Evolutionary conservation across 192 early-diverging fungal genomes (phyloP).

Genomic region (Podochytrium sp.): DNA sequence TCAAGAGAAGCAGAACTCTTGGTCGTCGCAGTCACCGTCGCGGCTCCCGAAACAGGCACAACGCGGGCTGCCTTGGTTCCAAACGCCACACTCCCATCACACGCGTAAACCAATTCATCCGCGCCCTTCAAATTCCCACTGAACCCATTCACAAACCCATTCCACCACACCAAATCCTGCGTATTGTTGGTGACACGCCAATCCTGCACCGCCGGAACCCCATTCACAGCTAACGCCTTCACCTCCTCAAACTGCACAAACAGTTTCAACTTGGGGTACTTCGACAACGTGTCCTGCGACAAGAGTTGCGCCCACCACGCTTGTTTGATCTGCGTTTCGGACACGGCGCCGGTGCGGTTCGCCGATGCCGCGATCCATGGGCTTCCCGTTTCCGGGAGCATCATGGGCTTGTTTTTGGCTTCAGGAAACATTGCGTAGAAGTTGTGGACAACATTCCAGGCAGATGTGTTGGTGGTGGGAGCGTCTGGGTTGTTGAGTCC

Average conservation of each 20-base stretch:
- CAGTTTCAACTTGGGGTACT: slow-evolving; percentile 39
- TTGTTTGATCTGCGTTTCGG: slow-evolving; percentile 41
- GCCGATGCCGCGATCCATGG: slow-evolving; percentile 23
- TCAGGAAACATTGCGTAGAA: slow-evolving; percentile 52
- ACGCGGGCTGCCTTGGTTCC: not conserved
- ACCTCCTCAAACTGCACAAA: slow-evolving; percentile 50
- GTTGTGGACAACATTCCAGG: slow-evolving; percentile 30
- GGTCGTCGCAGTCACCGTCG: not conserved
- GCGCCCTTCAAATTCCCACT: slow-evolving; percentile 7
- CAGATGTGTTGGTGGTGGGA: not conserved
- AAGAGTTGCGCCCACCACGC: slow-evolving; percentile 47
- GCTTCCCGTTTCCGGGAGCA: slow-evolving; percentile 45
- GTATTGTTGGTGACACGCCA: slow-evolving; percentile 30
- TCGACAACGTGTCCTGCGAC: not conserved
- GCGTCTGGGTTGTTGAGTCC: slow-evolving; percentile 1
- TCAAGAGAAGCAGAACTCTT: too few relatives aligned
- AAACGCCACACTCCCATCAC: slow-evolving; percentile 11
- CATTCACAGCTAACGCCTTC: slow-evolving; percentile 34
- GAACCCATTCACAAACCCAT: slow-evolving; percentile 7
- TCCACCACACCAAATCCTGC: slow-evolving; percentile 17
- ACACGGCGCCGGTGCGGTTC: slow-evolving; percentile 1
- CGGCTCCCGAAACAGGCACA: not conserved
- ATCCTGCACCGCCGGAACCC: slow-evolving; percentile 22
- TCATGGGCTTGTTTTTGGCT: slow-evolving; percentile 44
- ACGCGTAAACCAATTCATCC: slow-evolving; percentile 15